Evolutionary conservation across 164 flowering plant genomes (phyloP).

Genomic region (Vitis cinerea): DNA sequence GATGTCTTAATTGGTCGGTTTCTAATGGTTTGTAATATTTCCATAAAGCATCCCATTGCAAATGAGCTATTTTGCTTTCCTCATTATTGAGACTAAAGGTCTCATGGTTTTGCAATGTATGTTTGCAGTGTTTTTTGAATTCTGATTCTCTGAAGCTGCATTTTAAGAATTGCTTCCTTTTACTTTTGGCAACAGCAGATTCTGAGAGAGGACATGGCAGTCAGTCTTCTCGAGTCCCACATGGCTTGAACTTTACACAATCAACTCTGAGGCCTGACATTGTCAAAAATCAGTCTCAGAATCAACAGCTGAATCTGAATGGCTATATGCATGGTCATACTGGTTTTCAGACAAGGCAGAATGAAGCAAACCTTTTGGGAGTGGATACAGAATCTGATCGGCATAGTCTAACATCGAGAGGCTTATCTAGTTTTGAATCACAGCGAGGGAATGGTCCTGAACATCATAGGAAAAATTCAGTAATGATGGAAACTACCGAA

Average conservation of each 20-base stretch:
- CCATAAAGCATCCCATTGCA: neutral
- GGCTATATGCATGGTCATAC: constrained; percentile 42
- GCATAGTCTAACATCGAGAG: constrained; percentile 36
- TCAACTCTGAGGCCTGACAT: constrained; percentile 37
- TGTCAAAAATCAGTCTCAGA: constrained; percentile 31
- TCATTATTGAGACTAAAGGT: neutral
- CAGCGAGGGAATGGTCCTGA: constrained; percentile 49
- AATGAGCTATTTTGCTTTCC: neutral
- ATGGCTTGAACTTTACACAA: constrained; percentile 34
- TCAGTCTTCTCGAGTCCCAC: constrained; percentile 29
- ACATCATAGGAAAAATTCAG: constrained; percentile 25
- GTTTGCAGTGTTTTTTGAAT: neutral
- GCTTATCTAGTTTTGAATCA: constrained; percentile 33
- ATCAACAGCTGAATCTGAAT: constrained; percentile 37
- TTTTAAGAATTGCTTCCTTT: neutral
- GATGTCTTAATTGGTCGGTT: neutral
- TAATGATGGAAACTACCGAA: constrained; percentile 32
- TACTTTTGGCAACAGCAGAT: constrained; percentile 28
- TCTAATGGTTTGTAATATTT: neutral
- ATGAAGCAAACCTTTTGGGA: constrained; percentile 42
- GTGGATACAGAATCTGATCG: constrained; percentile 37
- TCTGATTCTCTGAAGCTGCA: neutral
- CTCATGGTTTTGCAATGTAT: neutral
- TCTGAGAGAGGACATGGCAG: constrained; percentile 34
- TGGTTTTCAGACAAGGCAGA: constrained; percentile 35